A percentile compares a stretch with the other conserved stretches of the same genome.
phyloP scores from a whole-genome alignment of 306 rosid genomes.

The Cucurbita ficifolia region DNA sequence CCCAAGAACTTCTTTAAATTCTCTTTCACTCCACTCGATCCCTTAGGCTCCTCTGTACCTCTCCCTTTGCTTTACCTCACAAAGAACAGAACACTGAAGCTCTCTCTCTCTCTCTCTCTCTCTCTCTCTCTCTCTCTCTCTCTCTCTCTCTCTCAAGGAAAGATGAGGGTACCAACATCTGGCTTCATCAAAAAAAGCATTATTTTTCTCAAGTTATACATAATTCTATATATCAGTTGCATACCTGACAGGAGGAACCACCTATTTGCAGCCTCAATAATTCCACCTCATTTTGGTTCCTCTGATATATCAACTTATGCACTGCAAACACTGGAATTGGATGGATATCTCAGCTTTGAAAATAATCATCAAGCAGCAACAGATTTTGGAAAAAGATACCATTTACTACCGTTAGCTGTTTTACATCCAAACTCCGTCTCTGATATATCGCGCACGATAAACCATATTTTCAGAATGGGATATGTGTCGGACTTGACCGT shows the following conservation, averaged over 20 bases:
- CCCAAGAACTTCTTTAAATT: conserved; percentile 37
- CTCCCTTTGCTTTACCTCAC: conserved; percentile 24
- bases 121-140: conserved; percentile 8
- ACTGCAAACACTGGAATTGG: conserved; percentile 38
- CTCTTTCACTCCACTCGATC: conserved; percentile 19
- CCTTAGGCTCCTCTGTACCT: conserved; percentile 16
- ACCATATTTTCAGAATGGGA: conserved; percentile 38
- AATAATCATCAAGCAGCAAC: conserved; percentile 44
- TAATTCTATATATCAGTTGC: conserved; percentile 32
- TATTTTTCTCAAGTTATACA: conserved; percentile 23
- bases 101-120: conserved; percentile 11
- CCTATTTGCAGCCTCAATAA: conserved; percentile 14
- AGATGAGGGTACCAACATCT: conserved; percentile 35
- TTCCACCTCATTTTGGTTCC: conserved; percentile 16
- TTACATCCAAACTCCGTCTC: conserved; percentile 56
- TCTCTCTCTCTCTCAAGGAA: conserved; percentile 8
- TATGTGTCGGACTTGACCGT: conserved; percentile 42
- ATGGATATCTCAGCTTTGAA: conserved; percentile 49
- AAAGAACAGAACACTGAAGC: conserved; percentile 9
- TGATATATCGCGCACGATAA: conserved; percentile 51
- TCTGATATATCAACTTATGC: conserved; percentile 17
- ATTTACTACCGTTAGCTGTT: conserved; percentile 62
- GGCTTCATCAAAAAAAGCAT: conserved; percentile 26
- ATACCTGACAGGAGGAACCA: conserved; percentile 32
- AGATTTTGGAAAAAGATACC: conserved; percentile 71